A percentile compares a stretch with the other conserved stretches of the same genome.
These are phyloP conservation scores for Myriosclerotinia curreyana DNA, from an alignment of 2,329 filamentous ascomycete species.

Conservation along the genomic window DNA sequence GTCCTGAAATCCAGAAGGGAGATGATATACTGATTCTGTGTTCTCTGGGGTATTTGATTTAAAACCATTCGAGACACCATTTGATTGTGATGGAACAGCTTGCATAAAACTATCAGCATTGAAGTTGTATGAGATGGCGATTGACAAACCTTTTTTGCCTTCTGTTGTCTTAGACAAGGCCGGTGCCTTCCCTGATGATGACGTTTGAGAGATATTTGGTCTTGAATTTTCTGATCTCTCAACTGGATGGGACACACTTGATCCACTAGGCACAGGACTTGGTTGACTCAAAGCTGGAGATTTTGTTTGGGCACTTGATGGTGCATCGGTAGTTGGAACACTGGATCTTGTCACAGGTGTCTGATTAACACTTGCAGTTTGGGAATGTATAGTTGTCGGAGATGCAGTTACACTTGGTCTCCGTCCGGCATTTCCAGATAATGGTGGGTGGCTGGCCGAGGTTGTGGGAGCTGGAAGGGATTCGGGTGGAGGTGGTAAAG, in stretches of 20 bases:
- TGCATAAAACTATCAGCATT: conserved; percentile 25
- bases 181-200: conserved; percentile 36
- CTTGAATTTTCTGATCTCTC: conserved; percentile 45
- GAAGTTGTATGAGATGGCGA: conserved; percentile 20
- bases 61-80: conserved; percentile 50
- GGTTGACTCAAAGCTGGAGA: conserved; percentile 50
- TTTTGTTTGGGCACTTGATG: conserved; percentile 45
- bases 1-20: conserved; percentile 85
- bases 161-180: conserved; percentile 45
- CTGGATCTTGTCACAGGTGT: conserved; percentile 41
- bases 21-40: conserved; percentile 82
- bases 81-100: conserved; percentile 29
- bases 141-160: conserved; percentile 45
- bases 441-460: conserved; percentile 34
- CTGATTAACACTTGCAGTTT: conserved; percentile 42
- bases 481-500: conserved; percentile 84
- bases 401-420: conserved; percentile 58
- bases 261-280: conserved; percentile 43
- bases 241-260: conserved; percentile 45
- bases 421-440: conserved; percentile 44
- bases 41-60: conserved; percentile 42
- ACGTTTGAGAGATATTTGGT: conserved; percentile 31
- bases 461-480: conserved; percentile 50
- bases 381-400: conserved; percentile 48
- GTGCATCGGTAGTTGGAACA: conserved; percentile 39